Evolutionary conservation across 345 rosid genomes (phyloP).

Genomic region (Dimocarpus longan): DNA sequence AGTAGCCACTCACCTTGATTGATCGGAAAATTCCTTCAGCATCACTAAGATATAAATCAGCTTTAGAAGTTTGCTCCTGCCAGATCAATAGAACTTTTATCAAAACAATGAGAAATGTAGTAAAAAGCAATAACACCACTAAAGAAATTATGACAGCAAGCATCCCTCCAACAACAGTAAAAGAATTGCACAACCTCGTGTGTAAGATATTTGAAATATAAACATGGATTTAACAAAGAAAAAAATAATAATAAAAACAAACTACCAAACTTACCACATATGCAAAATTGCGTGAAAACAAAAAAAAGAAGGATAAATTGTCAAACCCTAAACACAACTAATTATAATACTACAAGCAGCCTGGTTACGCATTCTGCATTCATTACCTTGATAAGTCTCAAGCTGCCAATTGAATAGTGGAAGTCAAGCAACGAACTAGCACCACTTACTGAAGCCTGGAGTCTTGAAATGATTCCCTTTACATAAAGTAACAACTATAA

Average conservation of each 20-base stretch:
- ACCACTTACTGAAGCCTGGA: constrained; percentile 57
- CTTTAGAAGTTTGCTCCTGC: constrained; percentile 69
- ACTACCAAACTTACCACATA: neutral
- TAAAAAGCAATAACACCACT: constrained; percentile 6
- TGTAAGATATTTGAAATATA: neutral
- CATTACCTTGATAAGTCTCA: constrained; percentile 81
- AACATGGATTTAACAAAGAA: neutral
- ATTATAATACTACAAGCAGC: neutral
- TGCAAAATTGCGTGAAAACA: neutral
- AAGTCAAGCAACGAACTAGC: constrained; percentile 79
- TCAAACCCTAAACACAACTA: neutral
- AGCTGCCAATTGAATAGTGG: constrained; percentile 69
- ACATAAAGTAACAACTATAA: constrained; percentile 12
- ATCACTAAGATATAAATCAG: constrained; percentile 64
- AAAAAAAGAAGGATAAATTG: neutral
- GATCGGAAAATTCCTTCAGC: constrained; percentile 78
- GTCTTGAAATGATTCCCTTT: constrained; percentile 65
- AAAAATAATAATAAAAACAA: neutral
- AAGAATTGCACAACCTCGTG: neutral
- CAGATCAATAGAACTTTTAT: constrained; percentile 1
- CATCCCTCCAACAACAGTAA: neutral
- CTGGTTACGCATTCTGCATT: constrained; percentile 8
- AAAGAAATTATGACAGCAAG: neutral
- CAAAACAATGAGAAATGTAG: neutral
- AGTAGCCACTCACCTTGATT: constrained; percentile 66